Base-by-base conservation (phyloP, 352 stramenopile species). In the Hyaloperonospora brassicae region DNA sequence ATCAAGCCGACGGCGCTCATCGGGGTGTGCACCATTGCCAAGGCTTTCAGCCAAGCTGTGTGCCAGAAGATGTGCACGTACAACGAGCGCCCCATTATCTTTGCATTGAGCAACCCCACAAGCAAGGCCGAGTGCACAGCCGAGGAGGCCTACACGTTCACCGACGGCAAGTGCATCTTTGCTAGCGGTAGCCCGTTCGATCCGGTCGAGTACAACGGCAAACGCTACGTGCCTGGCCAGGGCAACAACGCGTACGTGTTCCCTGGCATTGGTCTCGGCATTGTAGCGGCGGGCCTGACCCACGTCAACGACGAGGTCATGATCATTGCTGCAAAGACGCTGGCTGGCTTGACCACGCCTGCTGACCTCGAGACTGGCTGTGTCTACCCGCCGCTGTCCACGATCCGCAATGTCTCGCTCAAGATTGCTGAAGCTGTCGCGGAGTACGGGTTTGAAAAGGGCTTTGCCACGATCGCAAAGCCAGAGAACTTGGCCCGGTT, bases 181-280 rank as follows among this genome's bases (percentile, higher is more conserved):
- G 96, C 95, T 2, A 97, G 84, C 52, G 96, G 96, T 34, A 97
- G 84, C 57, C 95, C 96, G 25, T 98, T 99, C 76, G 80, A 89
- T 39, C 86, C 92, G 1, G 92, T 98, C 21, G 54, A 80, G 55
- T 76, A 96, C 51, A 85, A 96, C 57, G 93, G 86, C 49, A 76
- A 89, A 60, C 85, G 65, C 14, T 90, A 74, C 51, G 72, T 91
- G 44, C 89, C 89, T 25, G 82, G 84, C 39, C 89, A 97, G 65
- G 83, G 86, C 66, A 98, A 98, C 79, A 98, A 98, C 73, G 90
- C 95, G 67, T 98, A 98, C 72, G 89, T 98, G 59, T 99, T 98
- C 78, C 95, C 95, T 21, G 96, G 94, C 46, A 78, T 99, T 52
- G 95, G 93, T 22, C 79, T 98, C 4, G 95, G 89, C 36, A 93